Evolutionary conservation across 345 rosid genomes (phyloP).

Genomic region (Hirschfeldia incana): DNA sequence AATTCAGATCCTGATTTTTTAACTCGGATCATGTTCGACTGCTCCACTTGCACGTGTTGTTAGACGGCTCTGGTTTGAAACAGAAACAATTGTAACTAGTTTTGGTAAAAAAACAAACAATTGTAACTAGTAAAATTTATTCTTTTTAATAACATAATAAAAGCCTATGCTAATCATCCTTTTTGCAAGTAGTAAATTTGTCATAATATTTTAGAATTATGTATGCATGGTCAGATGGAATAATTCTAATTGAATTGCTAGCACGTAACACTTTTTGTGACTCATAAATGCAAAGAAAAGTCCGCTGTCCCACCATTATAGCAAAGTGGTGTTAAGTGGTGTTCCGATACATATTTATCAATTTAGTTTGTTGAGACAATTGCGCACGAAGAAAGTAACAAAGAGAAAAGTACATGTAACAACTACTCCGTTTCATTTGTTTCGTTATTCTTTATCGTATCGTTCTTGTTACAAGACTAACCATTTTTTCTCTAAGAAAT

Average conservation of each 20-base stretch:
- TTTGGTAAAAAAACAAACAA: too few species aligned
- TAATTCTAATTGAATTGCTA: background rate
- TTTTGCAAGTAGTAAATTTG: background rate
- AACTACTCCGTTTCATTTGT: background rate
- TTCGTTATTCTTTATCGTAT: background rate
- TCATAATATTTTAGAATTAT: background rate
- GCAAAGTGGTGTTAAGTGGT: background rate
- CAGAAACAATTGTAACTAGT: too few species aligned
- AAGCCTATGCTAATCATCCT: background rate
- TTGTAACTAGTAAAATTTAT: background rate
- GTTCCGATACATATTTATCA: background rate
- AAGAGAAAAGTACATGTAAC: background rate
- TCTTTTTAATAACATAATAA: background rate
- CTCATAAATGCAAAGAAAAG: background rate
- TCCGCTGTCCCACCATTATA: background rate
- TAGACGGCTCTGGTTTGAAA: too few species aligned
- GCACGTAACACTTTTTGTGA: constrained; percentile 4
- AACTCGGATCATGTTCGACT: too few species aligned
- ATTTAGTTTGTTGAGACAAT: background rate
- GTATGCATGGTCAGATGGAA: background rate
- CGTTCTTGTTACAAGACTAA: background rate
- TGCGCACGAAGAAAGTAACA: background rate
- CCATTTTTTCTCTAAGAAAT: background rate
- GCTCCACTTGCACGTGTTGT: too few species aligned
- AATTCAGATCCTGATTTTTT: too few species aligned